These are phyloP conservation scores for Boletus eberwhitei DNA, from an alignment of 768 basidiomycete species.

Conservation along the genomic window DNA sequence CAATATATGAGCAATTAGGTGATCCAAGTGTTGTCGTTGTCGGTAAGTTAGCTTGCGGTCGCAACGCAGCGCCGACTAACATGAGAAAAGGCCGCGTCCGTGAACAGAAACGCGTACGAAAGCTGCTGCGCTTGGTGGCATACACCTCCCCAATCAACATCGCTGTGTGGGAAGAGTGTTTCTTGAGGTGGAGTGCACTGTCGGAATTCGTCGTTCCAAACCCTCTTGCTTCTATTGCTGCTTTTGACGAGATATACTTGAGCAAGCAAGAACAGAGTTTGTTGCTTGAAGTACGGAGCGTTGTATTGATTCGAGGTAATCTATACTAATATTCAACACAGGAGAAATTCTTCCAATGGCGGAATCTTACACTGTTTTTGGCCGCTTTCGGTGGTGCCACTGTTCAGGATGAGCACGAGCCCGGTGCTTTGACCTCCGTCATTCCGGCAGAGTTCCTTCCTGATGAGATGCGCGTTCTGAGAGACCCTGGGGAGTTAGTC, in stretches of 20 bases:
- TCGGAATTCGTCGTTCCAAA: conserved; percentile 54
- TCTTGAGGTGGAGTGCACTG: conserved; percentile 67
- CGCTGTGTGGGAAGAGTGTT: conserved; percentile 82
- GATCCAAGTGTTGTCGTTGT: conserved; percentile 69
- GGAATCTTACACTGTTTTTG: conserved; percentile 76
- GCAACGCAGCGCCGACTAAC: conserved; percentile 1
- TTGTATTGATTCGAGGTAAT: neutral
- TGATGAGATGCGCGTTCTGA: conserved; percentile 64
- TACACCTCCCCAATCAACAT: conserved; percentile 65
- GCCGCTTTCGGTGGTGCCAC: conserved; percentile 71
- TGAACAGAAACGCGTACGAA: conserved; percentile 78
- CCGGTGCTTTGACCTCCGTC: conserved; percentile 47
- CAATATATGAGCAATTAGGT: conserved; percentile 75
- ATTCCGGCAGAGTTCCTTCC: conserved; percentile 62
- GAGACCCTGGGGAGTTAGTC: conserved; percentile 56
- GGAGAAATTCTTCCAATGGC: conserved; percentile 81
- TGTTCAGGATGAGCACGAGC: conserved; percentile 49
- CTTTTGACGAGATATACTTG: conserved; percentile 34
- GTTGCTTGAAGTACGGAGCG: conserved; percentile 35
- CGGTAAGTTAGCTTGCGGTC: conserved; percentile 43
- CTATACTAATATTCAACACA: conserved; percentile 27
- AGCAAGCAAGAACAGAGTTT: conserved; percentile 37
- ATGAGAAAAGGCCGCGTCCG: conserved; percentile 59
- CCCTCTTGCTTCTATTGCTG: conserved; percentile 32
- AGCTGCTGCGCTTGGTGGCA: conserved; percentile 60